phyloP scores from a whole-genome alignment of 805 yeast species.

The Saccharomycopsis sp. region DNA sequence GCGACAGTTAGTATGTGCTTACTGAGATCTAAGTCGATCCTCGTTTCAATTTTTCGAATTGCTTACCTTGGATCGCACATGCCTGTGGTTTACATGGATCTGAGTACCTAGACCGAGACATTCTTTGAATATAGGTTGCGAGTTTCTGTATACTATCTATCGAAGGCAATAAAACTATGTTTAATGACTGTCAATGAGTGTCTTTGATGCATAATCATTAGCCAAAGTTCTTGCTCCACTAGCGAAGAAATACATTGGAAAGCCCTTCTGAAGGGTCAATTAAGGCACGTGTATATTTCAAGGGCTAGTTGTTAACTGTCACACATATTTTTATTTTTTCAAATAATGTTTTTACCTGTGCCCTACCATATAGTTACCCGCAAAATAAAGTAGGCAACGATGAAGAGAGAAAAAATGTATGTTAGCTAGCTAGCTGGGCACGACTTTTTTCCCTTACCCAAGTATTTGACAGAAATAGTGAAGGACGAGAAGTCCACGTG shows the following conservation, averaged over 20 bases:
- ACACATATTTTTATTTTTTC: too few species aligned
- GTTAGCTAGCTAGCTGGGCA: too few species aligned
- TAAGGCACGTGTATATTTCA: not conserved
- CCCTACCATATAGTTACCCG: too few species aligned
- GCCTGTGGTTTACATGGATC: conserved; percentile 71
- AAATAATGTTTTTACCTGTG: too few species aligned
- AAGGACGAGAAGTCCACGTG: not conserved
- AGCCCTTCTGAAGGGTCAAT: too few species aligned
- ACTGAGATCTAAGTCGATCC: too few species aligned
- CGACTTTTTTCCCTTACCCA: too few species aligned
- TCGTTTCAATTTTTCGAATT: not conserved
- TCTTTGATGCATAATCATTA: too few species aligned
- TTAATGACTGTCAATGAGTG: too few species aligned
- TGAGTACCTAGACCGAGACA: not conserved
- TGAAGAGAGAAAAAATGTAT: too few species aligned
- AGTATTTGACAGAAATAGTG: not conserved
- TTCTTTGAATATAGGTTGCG: not conserved
- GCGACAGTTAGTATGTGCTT: not conserved
- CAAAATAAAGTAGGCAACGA: too few species aligned
- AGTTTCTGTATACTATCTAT: not conserved
- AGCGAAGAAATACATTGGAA: not conserved
- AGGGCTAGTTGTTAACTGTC: too few species aligned
- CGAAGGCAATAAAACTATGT: not conserved
- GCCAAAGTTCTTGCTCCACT: not conserved
- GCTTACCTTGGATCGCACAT: conserved; percentile 68